Evolutionary conservation across 2,329 filamentous ascomycete genomes (phyloP), one percentile per base, ranked within the genome.

Genomic region (Cytospora piceicola): DNA sequence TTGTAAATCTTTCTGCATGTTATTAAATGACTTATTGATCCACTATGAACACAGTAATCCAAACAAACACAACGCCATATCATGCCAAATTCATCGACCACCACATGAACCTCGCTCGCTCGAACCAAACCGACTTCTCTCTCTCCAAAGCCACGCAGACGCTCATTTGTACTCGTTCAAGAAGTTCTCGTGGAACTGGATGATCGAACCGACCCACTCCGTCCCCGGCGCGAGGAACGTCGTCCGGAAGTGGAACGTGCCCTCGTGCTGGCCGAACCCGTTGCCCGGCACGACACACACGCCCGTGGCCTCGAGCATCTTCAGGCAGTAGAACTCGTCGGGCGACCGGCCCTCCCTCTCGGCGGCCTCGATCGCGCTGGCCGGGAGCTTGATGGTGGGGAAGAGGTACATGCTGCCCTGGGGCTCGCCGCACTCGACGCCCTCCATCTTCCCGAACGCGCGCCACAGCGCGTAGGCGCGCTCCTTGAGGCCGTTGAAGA

Each of bases 341-440:
- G 94, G 81, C 15, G 84, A 82, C 74, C 91, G 90, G 72, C 88
- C 88, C 76, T 93, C 91, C 68, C 89, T 80, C 73, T 83, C 78
- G 42, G 95, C 95, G 20, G 91, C 92, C 70, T 90, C 89, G 68
- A 89, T 79, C 51, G 93, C 95, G 80, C 92, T 92, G 29, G 80
- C 72, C 1, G 95, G 87, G 29, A 99, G 83, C 39, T 83, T 88
- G 80, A 99, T 96, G 72, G 92, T 95, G 29, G 95, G 95, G 87
- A 98, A 99, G 73, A 99, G 90, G 82, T 99, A 99, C 95, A 99
- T 99, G 76, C 91, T 90, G 67, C 95, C 95, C 85, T 97, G 91
- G 64, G 95, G 95, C 71, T 88, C 85, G 73, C 91, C 90, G 80
- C 94, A 97, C 77, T 94, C 87, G 66, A 99, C 94, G 66, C 95